phyloP scores from a whole-genome alignment of 768 basidiomycete genomes.

The Auricularia cornea region DNA sequence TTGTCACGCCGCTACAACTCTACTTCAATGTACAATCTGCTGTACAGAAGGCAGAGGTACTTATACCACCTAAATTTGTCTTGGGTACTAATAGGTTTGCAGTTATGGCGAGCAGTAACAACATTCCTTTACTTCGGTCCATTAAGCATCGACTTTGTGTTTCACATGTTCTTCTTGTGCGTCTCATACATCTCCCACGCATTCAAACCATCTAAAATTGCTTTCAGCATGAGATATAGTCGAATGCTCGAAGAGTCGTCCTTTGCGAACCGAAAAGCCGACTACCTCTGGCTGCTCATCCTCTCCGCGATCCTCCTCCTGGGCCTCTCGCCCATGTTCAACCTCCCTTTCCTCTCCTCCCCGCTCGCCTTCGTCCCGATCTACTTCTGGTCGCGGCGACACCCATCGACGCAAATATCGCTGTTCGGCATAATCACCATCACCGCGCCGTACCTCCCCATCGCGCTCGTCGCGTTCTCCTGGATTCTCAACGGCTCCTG shows the following conservation, averaged over 20 bases:
- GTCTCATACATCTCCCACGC: conserved; percentile 25
- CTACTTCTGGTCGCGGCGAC: conserved; percentile 93
- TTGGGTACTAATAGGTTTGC: conserved; percentile 6
- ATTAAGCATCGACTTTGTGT: conserved; percentile 87
- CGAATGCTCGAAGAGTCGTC: conserved; percentile 96
- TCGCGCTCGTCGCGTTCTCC: conserved; percentile 57
- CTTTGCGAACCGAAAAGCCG: conserved; percentile 82
- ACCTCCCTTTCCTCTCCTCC: conserved; percentile 88
- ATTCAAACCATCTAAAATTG: neutral
- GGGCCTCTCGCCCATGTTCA: conserved; percentile 79
- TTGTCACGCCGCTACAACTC: conserved; percentile 83
- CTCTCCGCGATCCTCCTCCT: conserved; percentile 80
- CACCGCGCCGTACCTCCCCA: conserved; percentile 88
- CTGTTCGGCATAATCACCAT: conserved; percentile 93
- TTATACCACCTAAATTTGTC: too few relatives aligned
- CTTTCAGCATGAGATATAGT: conserved; percentile 87
- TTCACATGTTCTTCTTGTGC: conserved; percentile 98
- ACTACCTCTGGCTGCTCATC: conserved; percentile 91
- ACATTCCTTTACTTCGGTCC: conserved; percentile 96
- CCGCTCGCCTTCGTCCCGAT: conserved; percentile 92
- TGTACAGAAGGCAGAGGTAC: conserved; percentile 72
- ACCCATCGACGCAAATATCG: conserved; percentile 89
- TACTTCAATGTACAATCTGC: conserved; percentile 88
- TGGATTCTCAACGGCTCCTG: conserved; percentile 78
- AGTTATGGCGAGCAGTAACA: conserved; percentile 85